phyloP scores from a whole-genome alignment of 345 rosid genomes.

The Gossypium australe region DNA sequence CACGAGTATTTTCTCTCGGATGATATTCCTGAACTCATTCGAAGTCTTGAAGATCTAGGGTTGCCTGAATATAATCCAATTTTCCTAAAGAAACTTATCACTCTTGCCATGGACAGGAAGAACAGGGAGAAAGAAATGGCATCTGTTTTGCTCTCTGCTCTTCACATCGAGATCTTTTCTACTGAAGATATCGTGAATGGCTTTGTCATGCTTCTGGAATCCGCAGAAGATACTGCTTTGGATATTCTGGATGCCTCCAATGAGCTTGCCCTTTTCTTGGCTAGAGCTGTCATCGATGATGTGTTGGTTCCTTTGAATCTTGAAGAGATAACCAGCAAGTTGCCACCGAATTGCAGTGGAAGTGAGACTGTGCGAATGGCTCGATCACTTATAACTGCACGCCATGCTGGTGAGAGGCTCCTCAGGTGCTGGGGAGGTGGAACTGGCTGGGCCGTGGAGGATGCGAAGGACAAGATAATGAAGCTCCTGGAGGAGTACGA shows the following conservation, averaged over 20 bases:
- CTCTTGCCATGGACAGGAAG: constrained; percentile 95
- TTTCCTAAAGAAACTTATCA: constrained; percentile 83
- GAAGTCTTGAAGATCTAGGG: constrained; percentile 79
- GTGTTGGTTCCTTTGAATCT: constrained; percentile 88
- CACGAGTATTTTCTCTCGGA: constrained; percentile 96
- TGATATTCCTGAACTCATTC: constrained; percentile 93
- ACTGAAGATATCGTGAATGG: constrained; percentile 86
- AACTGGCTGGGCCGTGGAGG: constrained; percentile 97
- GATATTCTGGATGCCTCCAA: constrained; percentile 95
- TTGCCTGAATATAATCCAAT: constrained; percentile 67
- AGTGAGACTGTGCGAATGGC: constrained; percentile 75
- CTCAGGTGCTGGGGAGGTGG: constrained; percentile 99
- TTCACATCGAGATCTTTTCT: constrained; percentile 92
- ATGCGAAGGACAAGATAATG: constrained; percentile 95
- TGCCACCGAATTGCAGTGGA: constrained; percentile 82
- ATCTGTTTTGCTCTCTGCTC: constrained; percentile 85
- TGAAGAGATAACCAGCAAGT: constrained; percentile 69
- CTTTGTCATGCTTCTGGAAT: constrained; percentile 87
- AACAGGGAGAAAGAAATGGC: constrained; percentile 99
- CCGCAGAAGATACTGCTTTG: constrained; percentile 91
- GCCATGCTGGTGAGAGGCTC: constrained; percentile 97
- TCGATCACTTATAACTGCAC: constrained; percentile 73
- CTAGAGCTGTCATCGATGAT: constrained; percentile 96
- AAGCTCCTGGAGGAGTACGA: constrained; percentile 92
- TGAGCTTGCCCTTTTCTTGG: constrained; percentile 93